Base-by-base conservation (phyloP, 768 basidiomycete species). In the Tremella yokohamensis region DNA sequence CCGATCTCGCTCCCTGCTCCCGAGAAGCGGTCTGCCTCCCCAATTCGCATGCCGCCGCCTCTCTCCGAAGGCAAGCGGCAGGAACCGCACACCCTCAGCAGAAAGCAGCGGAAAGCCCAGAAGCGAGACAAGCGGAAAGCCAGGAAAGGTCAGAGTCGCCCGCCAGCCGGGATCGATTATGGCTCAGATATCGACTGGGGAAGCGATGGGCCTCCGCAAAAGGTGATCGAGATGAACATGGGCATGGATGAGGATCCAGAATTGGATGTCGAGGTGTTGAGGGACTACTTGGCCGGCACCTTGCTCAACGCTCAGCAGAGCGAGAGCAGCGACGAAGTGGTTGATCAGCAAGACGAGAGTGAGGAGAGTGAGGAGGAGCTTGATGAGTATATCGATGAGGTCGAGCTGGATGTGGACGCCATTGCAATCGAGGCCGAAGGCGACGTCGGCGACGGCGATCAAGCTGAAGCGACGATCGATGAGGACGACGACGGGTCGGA, bases 161-260 rank as follows among this genome's bases (percentile, higher is more conserved):
- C 4, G 29, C 29, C 29, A 11, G 15, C 25, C 60, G 54, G 61
- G 58, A 57, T 49, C 47, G 49, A 61, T 58, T 63, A 62, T 9
- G 75, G 70, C 54, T 72, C 70, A 4, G 75, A 76, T 57, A 51
- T 76, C 22, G 73, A 76, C 2, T 76, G 75, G 75, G 75, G 75
- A n/a, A 72, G 71, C 47, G 73, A 76, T 50, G 74, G 70, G 2
- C 70, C 72, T 20, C 68, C 72, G 6, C 37, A 49, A 8, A 47
- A 24, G 7, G 45, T 70, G 29, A n/a, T 65, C 8, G 62, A 29
- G 11, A 55, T 63, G 3, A 63, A 60, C 15, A 55, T 40, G 11
- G 49, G 25, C 22, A 52, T 54, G 26, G 58, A 62, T 52, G 68
- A 65, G 20, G 61, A 61, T 38, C 55, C 62, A 22, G 60, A 52